Base-by-base conservation (phyloP, 2,329 filamentous ascomycete genomes). In the Nigrospora oryzae region DNA sequence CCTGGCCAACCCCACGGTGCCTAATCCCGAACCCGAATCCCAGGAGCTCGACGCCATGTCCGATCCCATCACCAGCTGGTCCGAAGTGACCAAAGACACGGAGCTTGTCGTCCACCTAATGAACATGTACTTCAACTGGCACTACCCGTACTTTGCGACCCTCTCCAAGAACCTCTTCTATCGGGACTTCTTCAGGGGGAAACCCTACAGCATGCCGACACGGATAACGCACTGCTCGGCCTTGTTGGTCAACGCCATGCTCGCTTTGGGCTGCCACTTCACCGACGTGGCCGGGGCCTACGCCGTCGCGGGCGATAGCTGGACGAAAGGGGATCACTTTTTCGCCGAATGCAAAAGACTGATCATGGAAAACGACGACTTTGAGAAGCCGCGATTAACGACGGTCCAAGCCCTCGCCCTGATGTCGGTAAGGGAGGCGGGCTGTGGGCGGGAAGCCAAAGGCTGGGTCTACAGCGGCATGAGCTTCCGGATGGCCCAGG, bases 391-490 rank as follows among this genome's bases (percentile, higher is more conserved):
- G 2, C 81, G 82, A 42, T 70, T 97, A 45, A 86, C 89, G 6
- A 97, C 90, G 0, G 89, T 97, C 1, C 93, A 98, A 66, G 93
- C 93, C 1, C 69, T 97, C 44, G 90, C 89, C 0, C 70, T 97
- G 50, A 96, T 98, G 90, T 96, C 90, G 8, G 91, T 97, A 1
- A 77, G 93, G 49, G 93, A 98, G 68, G 93, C 91, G 3, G 93
- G 93, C 1, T 97, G 91, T 62, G 91, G 88, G 0, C 78, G 91
- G 36, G 93, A 97, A 66, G 89, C 89, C 35, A 95, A 93, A 63
- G 93, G 93, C 1, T 98, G 93, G 93, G 89, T 96, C 4, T 97
- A 97, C 63, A 95, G 89, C 56, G 91, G 93, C 41, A 96, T 98
- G 87, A 93, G 87, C 57, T 97, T 98, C 62, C 84, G 93, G 38